Conservation (phyloP, 768 basidiomycete species). For the Tephrocybe sp. region DNA sequence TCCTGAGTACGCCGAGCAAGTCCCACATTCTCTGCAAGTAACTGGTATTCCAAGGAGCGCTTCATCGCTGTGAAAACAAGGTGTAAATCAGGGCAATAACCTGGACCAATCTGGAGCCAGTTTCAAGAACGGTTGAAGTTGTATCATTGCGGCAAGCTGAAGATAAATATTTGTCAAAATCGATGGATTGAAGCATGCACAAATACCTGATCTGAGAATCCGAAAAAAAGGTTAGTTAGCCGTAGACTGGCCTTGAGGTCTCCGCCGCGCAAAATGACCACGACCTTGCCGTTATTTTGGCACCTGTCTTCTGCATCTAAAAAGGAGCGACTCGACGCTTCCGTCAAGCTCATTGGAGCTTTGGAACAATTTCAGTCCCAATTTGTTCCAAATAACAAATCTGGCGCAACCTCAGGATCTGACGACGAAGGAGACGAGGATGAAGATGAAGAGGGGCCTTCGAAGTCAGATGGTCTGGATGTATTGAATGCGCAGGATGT, state of each 20-base stretch:
- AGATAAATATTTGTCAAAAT: slow-evolving; percentile 1
- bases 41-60: too few relatives aligned
- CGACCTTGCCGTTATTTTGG: slow-evolving; percentile 94
- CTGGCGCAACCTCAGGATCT: slow-evolving; percentile 30
- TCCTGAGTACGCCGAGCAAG: too few relatives aligned
- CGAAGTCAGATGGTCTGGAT: slow-evolving; percentile 52
- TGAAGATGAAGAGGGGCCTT: slow-evolving; percentile 40
- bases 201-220: slow-evolving; percentile 14
- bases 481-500: slow-evolving; percentile 84
- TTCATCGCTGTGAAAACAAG: too few relatives aligned
- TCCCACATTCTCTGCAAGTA: too few relatives aligned
- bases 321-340: slow-evolving; percentile 80
- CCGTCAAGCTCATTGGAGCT: slow-evolving; percentile 75
- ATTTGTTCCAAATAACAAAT: slow-evolving; percentile 44
- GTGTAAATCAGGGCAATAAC: too few relatives aligned
- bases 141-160: too few relatives aligned
- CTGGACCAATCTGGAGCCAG: too few relatives aligned
- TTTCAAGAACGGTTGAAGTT: too few relatives aligned
- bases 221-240: slow-evolving; percentile 17
- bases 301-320: slow-evolving; percentile 79
- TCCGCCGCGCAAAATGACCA: slow-evolving; percentile 52
- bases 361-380: slow-evolving; percentile 84
- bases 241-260: neutral
- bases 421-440: slow-evolving; percentile 44
- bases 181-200: slow-evolving; percentile 1